phyloP scores from a whole-genome alignment of 106 monocot genomes.

The Phalaenopsis aphrodite region DNA sequence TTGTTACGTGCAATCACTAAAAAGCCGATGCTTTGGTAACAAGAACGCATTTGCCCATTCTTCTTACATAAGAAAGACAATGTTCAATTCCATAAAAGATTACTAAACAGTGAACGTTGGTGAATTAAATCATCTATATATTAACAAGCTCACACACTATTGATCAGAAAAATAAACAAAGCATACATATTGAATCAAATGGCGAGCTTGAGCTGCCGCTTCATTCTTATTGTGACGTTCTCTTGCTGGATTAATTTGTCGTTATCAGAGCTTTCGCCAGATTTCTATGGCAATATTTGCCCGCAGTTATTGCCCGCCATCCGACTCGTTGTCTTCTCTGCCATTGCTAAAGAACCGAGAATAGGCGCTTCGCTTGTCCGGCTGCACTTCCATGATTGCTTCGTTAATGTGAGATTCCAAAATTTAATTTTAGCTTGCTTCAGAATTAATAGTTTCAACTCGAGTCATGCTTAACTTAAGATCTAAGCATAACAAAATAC shows the following conservation, averaged over 20 bases:
- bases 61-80: not conserved
- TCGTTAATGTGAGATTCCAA: conserved; percentile 27
- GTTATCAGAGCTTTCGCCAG: not conserved
- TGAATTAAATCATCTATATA: not conserved
- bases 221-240: not conserved
- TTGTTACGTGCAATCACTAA: too few relatives aligned
- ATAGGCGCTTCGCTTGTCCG: conserved; percentile 50
- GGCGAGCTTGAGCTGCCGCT: not conserved
- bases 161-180: not conserved
- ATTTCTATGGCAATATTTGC: conserved; percentile 34
- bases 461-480: too few relatives aligned
- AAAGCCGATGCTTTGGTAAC: not conserved
- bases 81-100: not conserved
- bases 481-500: too few relatives aligned
- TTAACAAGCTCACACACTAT: not conserved
- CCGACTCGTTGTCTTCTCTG: conserved; percentile 21
- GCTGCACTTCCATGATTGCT: conserved; percentile 48
- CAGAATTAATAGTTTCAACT: too few relatives aligned
- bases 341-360: conserved; percentile 24
- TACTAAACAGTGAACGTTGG: not conserved
- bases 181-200: not conserved
- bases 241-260: not conserved
- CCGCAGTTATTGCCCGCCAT: conserved; percentile 22
- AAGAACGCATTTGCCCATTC: not conserved
- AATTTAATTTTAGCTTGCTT: not conserved